Base-by-base conservation (phyloP, 139 green algal species). In the Chara braunii region DNA sequence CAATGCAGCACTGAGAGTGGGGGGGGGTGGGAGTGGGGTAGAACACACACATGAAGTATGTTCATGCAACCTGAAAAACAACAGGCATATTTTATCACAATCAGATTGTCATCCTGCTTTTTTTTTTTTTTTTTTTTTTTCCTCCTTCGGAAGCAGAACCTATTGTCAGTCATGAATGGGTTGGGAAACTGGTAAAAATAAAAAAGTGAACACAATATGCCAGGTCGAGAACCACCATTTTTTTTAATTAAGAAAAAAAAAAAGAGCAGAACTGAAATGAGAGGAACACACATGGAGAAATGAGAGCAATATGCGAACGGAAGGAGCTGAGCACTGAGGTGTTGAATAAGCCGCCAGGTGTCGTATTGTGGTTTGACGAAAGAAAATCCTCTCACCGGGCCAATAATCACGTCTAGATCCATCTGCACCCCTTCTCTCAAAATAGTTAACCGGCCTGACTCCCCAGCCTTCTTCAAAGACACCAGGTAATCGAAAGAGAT, bases 401-500 rank as follows among this genome's bases (percentile, higher is more conserved):
- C 43, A 4, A 69, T 30, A 5, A 29, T 9, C 23, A 84, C n/a
- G 33, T 81, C 66, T 42, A 81, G 30, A 34, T 80, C 37, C 23
- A 78, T 26, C 51, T 42, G 29, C 34, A 75, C 2, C 1, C 74
- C 77, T 9, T 67, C 50, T 22, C 80, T 63, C 60, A 86, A 45
- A 45, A 87, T 60, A 48, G 65, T 50, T 56, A 68, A 26, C 0
- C 12, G n/a, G 0, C 45, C 71, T 3, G 40, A 60, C 43, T 81
- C 62, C 14, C 72, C 72, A 22, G 74, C 42, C n/a, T 22, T 23
- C 70, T 80, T 80, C 36, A 59, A 35, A 11, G 64, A 67, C 2
- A 89, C 81, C 51, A 90, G 80, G 59, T 70, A 72, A 34, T 84
- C 83, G 73, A 90, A 90, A 56, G 84, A 81, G 60, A 90, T 86